phyloP scores from a whole-genome alignment of 306 rosid genomes.

The Cicer bijugum region DNA sequence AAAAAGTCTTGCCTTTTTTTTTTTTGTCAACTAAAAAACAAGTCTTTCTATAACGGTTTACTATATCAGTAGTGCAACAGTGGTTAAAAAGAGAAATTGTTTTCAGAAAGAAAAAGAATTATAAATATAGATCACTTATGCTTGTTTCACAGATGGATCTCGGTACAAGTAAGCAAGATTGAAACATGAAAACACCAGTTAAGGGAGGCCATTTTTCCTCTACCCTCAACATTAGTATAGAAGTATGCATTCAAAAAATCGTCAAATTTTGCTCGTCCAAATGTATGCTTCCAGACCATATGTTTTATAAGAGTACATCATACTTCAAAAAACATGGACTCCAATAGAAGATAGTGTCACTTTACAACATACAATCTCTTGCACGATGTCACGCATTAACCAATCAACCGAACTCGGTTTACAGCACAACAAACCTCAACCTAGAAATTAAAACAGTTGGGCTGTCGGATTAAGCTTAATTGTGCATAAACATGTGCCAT shows the following conservation, averaged over 20 bases:
- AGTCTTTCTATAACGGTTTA: background rate
- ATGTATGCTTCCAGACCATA: no score
- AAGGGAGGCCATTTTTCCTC: background rate
- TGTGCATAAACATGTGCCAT: slow-evolving; percentile 37
- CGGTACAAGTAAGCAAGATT: background rate
- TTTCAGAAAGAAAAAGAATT: background rate
- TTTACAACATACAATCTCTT: slow-evolving; percentile 34
- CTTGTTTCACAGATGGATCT: background rate
- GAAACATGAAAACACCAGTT: background rate
- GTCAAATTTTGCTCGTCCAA: no score
- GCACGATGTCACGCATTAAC: slow-evolving; percentile 12
- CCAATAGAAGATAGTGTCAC: background rate
- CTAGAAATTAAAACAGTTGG: slow-evolving; percentile 15
- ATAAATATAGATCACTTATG: background rate
- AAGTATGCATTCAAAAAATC: no score
- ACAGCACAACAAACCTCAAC: slow-evolving; percentile 5
- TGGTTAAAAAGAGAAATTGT: background rate
- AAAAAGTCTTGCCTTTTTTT: no score
- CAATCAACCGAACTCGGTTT: slow-evolving; percentile 28
- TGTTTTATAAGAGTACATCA: no score
- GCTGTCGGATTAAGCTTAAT: slow-evolving; percentile 25
- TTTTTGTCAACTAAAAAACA: no score
- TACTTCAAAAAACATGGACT: no score
- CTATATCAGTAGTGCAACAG: background rate
- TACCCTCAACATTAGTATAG: no score